Conservation (phyloP, 106 monocot genomes). For the Acanthochlamys bracteata region DNA sequence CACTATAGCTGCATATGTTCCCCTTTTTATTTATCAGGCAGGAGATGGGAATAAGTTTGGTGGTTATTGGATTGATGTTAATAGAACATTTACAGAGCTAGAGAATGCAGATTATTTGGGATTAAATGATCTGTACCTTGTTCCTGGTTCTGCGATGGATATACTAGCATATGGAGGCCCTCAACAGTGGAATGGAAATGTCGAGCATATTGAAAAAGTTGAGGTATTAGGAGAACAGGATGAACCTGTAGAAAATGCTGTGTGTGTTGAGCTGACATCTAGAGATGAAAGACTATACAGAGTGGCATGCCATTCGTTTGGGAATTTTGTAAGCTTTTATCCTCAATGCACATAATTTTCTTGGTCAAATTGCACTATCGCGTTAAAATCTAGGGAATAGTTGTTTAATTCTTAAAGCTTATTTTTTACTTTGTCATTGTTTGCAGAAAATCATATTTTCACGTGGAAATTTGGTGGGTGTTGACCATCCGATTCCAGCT, state of each 20-base stretch:
- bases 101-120: slow-evolving; percentile 15
- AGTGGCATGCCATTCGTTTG: slow-evolving; percentile 46
- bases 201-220: slow-evolving; percentile 66
- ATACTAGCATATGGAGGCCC: slow-evolving; percentile 73
- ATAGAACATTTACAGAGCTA: slow-evolving; percentile 17
- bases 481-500: slow-evolving; percentile 51
- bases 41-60: slow-evolving; percentile 80
- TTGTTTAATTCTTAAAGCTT: no score
- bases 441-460: slow-evolving; percentile 77
- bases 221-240: slow-evolving; percentile 31
- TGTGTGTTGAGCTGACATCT: slow-evolving; percentile 27
- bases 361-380: no score
- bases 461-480: slow-evolving; percentile 81
- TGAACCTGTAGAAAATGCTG: slow-evolving; percentile 9
- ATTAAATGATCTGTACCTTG: slow-evolving; percentile 64
- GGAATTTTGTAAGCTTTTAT: slow-evolving; percentile 58
- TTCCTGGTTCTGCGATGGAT: slow-evolving; percentile 79
- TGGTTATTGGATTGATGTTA: slow-evolving; percentile 67
- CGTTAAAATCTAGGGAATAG: no score
- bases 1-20: slow-evolving; percentile 54
- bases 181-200: slow-evolving; percentile 52
- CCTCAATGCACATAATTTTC: background rate
- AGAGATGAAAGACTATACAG: slow-evolving; percentile 36
- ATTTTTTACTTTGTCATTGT: slow-evolving; percentile 7
- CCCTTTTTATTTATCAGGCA: slow-evolving; percentile 58